A percentile compares a stretch with the other conserved stretches of the same genome.
These are phyloP conservation scores for Psilocybe azurescens DNA, from an alignment of 768 basidiomycete species.

Conservation along the genomic window DNA sequence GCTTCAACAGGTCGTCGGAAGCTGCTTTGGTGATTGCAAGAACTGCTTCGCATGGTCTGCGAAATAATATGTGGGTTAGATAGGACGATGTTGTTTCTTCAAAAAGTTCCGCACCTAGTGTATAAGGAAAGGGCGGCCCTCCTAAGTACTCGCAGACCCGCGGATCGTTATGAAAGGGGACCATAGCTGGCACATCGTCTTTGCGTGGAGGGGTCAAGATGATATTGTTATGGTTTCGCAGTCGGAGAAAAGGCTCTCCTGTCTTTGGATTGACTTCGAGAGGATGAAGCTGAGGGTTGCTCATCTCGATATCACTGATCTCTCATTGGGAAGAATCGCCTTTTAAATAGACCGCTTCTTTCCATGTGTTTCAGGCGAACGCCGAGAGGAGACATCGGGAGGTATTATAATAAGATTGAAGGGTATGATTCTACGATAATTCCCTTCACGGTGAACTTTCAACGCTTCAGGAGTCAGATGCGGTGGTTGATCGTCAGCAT, in stretches of 20 bases:
- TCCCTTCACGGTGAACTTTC: too few species aligned
- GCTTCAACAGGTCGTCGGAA: conserved; percentile 36
- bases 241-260: conserved; percentile 53
- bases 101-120: conserved; percentile 29
- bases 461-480: too few species aligned
- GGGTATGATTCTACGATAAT: too few species aligned
- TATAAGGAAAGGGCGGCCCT: conserved; percentile 61
- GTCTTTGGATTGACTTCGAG: conserved; percentile 39
- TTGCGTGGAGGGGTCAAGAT: conserved; percentile 64
- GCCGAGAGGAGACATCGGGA: neutral
- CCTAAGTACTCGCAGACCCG: conserved; percentile 49
- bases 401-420: neutral
- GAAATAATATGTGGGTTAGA: neutral
- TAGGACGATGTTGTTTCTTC: neutral
- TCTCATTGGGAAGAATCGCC: neutral
- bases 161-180: conserved; percentile 53
- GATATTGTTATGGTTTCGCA: conserved; percentile 54
- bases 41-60: conserved; percentile 37
- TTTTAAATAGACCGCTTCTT: neutral
- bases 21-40: conserved; percentile 24
- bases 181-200: conserved; percentile 43
- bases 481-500: neutral
- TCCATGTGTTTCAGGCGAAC: neutral
- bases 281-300: conserved; percentile 28
- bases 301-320: too few species aligned